Evolutionary conservation across 2,329 filamentous ascomycete genomes (phyloP), one percentile per base, ranked within the genome.

Genomic region (Colletotrichum sidae): DNA sequence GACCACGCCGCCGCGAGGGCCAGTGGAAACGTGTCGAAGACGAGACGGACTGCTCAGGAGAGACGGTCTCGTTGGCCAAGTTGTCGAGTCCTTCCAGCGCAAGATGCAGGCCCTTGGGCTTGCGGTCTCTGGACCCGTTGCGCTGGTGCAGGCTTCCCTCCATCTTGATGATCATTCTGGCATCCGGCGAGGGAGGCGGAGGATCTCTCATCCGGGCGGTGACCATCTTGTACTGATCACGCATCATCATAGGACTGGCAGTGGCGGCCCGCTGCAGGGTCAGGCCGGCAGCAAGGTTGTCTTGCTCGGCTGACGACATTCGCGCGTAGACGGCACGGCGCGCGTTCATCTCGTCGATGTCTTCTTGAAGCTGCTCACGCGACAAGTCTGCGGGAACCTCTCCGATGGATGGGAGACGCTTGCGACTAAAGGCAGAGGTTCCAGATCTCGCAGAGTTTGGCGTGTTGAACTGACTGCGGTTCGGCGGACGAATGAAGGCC

Each of bases 341-440:
- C 55, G 70, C 1, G 71, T 68, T n/a, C 69, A 73, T 10, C 71
- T 67, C 13, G 38, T 68, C 65, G 4, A 57, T 47, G 1, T 47
- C 52, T 46, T 50, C 25, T 37, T 71, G 35, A n/a, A 65, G 53
- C 8, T 67, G 62, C 10, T 77, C 71, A 8, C 77, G 77, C 37
- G 74, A 69, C 50, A 71, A 60, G 39, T 72, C 71, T 57, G 76
- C 72, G 2, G 88, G 87, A 15, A 83, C 88, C 79, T 93, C 92
- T 10, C 91, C 92, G 60, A 94, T 95, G 0, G 92, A 95, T 12
- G 92, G 88, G 39, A 95, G 82, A n/a, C 91, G 86, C 60, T 86
- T 85, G 44, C 90, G 84, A 41, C 81, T 80, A 69, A 88, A 90
- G 9, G 83, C 86, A 0, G 86, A 89, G 1, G 83, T 68, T 3